Base-by-base conservation (phyloP, 2,329 filamentous ascomycete species). In the Fusarium sp. region DNA sequence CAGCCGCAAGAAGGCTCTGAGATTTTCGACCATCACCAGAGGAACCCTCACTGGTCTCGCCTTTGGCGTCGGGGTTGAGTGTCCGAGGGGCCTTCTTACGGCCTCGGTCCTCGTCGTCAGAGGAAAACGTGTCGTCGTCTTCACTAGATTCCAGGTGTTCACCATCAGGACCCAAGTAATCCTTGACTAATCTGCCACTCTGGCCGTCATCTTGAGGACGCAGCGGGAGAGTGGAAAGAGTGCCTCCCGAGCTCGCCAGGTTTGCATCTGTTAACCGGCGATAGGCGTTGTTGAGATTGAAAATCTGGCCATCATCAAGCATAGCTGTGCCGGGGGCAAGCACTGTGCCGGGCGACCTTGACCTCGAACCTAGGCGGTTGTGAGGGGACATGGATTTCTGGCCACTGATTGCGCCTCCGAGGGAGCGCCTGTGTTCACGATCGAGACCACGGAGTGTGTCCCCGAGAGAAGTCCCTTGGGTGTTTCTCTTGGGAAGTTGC, bases 241-340 rank as follows among this genome's bases (percentile, higher is more conserved):
- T 89, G 31, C 92, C 91, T 20, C 89, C 87, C 6, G 91, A 91
- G 33, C 87, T 87, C 5, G 90, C 86, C 49, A 95, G 83, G 59
- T 92, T 91, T 12, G 92, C 92, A 78, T 95, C 92, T 2, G 93
- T 94, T 20, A 95, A 83, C 67, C 90, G 88, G 59, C 91, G 87
- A 78, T 95, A 94, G 5, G 92, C 92, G 71, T 86, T 92, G 67
- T 88, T 90, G 81, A 93, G 89, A 78, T 95, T 92, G 60, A 94
- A 84, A 2, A 89, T 80, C 55, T 88, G 87, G 12, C 90, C 91
- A 62, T 90, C 90, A 46, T 90, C 88, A 5, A 93, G 85, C 51
- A 90, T 84, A 16, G 88, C 79, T 79, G 77, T 80, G 55, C 81
- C 80, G 2, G 80, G 70, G 71, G 71, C 80, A 72, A 81, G 69